A percentile compares a stretch with the other conserved stretches of the same genome.
Conservation (phyloP, 257 asterid species). For the Gardenia jasminoides region DNA sequence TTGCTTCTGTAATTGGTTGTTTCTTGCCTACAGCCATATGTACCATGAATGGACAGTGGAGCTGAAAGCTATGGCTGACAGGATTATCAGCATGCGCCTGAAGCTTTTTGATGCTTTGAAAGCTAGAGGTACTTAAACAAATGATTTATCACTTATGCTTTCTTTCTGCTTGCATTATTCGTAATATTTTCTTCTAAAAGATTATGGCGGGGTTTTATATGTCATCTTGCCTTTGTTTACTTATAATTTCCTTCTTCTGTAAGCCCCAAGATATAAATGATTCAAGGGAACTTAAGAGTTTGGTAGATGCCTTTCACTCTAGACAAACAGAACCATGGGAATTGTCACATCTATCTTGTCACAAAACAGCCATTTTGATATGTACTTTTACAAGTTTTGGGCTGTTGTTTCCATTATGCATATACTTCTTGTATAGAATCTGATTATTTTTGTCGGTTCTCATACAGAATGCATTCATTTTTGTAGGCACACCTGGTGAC, state of each 20-base stretch:
- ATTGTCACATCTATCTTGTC: not conserved
- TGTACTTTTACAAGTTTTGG: not conserved
- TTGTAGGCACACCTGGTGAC: conserved; percentile 77
- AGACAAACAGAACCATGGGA: not conserved
- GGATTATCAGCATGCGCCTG: conserved; percentile 82
- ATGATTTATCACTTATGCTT: not conserved
- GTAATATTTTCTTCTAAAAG: not conserved
- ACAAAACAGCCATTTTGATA: not conserved
- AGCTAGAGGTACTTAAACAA: conserved; percentile 45
- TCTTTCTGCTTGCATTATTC: not conserved
- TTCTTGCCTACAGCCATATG: conserved; percentile 44
- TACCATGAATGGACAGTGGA: conserved; percentile 71
- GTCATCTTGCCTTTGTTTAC: not conserved
- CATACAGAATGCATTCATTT: not conserved
- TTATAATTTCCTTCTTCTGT: not conserved
- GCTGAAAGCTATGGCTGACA: conserved; percentile 85
- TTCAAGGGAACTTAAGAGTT: too few species aligned
- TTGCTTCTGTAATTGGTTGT: not conserved
- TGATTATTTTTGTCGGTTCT: too few species aligned
- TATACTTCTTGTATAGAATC: too few species aligned
- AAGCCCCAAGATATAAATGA: not conserved
- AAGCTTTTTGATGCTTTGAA: conserved; percentile 64
- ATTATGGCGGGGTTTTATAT: not conserved
- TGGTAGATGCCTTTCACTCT: not conserved
- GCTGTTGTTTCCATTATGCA: not conserved